Conservation (phyloP, 2,329 filamentous ascomycete species). For the Aspergillus sp. region DNA sequence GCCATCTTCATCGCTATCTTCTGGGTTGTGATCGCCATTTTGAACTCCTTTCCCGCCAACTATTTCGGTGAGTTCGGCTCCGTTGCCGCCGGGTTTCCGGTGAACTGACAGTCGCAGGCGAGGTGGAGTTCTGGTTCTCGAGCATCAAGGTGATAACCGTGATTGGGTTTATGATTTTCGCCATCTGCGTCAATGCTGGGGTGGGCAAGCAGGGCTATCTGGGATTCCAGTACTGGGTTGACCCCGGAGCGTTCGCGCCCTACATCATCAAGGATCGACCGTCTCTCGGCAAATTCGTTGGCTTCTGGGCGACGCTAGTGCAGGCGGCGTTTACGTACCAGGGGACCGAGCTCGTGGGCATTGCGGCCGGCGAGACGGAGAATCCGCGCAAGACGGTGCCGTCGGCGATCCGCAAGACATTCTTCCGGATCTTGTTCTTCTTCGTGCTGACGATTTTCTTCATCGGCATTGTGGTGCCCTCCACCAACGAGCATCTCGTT, state of each 20-base stretch:
- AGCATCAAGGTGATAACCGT: constrained; percentile 61
- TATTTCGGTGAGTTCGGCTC: constrained; percentile 66
- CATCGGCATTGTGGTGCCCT: constrained; percentile 60
- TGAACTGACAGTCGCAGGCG: constrained; percentile 61
- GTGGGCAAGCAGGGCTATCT: constrained; percentile 59
- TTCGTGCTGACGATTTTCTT: constrained; percentile 44
- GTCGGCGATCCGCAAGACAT: constrained; percentile 60
- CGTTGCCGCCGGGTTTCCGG: constrained; percentile 60
- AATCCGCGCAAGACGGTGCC: constrained; percentile 64
- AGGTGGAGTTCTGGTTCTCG: constrained; percentile 62
- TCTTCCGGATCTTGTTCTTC: constrained; percentile 61
- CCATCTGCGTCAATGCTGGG: constrained; percentile 64
- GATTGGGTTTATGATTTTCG: constrained; percentile 71
- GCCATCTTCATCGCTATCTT: constrained; percentile 65
- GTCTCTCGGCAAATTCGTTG: constrained; percentile 52
- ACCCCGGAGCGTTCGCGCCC: constrained; percentile 60
- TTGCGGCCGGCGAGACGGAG: constrained; percentile 64
- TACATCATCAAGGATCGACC: constrained; percentile 52
- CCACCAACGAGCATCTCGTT: constrained; percentile 46
- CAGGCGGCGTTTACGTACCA: constrained; percentile 30
- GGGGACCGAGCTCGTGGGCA: constrained; percentile 64
- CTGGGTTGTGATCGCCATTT: constrained; percentile 56
- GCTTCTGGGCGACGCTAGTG: constrained; percentile 44
- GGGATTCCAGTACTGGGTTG: constrained; percentile 61
- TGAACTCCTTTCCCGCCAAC: constrained; percentile 62